Percentiles rank a stretch among this genome's conserved stretches.
Evolutionary conservation across 345 rosid species (phyloP).

Genomic region (Corymbia maculata): DNA sequence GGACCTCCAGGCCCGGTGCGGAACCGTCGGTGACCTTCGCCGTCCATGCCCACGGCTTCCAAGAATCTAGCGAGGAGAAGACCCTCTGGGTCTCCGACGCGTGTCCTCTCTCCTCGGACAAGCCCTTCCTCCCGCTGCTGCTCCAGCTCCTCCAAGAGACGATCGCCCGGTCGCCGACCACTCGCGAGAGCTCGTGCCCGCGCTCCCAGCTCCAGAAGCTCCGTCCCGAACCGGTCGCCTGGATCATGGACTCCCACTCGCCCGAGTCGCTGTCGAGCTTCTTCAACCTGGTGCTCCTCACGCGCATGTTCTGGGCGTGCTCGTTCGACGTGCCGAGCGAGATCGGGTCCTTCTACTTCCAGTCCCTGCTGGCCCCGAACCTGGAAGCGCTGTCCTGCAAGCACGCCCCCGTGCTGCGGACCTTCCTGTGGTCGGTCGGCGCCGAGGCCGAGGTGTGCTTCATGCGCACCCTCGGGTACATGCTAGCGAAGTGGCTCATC

Average conservation of each 20-base stretch:
- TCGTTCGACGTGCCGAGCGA: constrained; percentile 53
- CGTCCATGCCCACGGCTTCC: constrained; percentile 35
- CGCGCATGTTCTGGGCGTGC: constrained; percentile 75
- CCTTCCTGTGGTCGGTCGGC: constrained; percentile 55
- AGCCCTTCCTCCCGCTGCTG: constrained; percentile 64
- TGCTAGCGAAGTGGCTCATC: constrained; percentile 70
- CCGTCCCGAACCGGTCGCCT: constrained; percentile 52
- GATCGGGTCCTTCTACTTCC: constrained; percentile 66
- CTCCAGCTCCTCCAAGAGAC: constrained; percentile 75
- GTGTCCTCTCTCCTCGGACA: constrained; percentile 53
- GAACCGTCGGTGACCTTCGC: constrained; percentile 28
- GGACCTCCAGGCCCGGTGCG: neutral
- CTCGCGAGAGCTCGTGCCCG: constrained; percentile 36
- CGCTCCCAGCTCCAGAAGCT: constrained; percentile 51
- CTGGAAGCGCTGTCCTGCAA: constrained; percentile 31
- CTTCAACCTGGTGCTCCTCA: constrained; percentile 54
- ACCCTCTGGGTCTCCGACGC: constrained; percentile 70
- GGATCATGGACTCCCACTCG: constrained; percentile 84
- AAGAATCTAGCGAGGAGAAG: neutral
- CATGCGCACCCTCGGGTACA: constrained; percentile 67
- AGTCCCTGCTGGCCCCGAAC: constrained; percentile 46
- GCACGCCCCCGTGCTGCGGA: constrained; percentile 41
- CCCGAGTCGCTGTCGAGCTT: constrained; percentile 65
- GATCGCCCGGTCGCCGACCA: constrained; percentile 43
- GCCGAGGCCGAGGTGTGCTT: constrained; percentile 65